A percentile compares a stretch with the other conserved stretches of the same genome.
These are phyloP conservation scores for Scheffersomyces segobiensis DNA, from an alignment of 1,139 yeast species.

Conservation along the genomic window DNA sequence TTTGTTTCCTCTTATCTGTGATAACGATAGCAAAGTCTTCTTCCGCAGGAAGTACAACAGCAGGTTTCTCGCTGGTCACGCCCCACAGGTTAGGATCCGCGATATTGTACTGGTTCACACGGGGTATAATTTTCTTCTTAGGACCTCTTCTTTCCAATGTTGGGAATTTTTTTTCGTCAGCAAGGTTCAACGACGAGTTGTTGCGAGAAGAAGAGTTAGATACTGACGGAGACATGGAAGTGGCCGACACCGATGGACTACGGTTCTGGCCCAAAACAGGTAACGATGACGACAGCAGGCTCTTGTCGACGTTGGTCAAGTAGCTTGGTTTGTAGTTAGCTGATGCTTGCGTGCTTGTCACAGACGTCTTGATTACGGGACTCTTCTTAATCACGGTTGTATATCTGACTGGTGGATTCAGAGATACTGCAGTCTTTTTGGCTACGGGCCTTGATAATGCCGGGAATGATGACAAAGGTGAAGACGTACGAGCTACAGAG, in stretches of 20 bases:
- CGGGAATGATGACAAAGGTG: constrained; percentile 49
- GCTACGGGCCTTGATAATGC: constrained; percentile 42
- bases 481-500: constrained; percentile 14
- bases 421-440: constrained; percentile 17
- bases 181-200: not conserved
- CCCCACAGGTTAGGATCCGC: constrained; percentile 31
- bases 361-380: constrained; percentile 13
- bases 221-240: constrained; percentile 1
- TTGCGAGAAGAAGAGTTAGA: constrained; percentile 5
- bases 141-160: constrained; percentile 36
- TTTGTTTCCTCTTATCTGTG: constrained; percentile 29
- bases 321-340: constrained; percentile 32
- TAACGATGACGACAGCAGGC: constrained; percentile 14
- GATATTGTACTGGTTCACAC: constrained; percentile 36
- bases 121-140: constrained; percentile 36
- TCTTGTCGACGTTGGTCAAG: constrained; percentile 21
- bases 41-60: constrained; percentile 7
- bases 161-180: constrained; percentile 33
- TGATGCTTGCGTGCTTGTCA: constrained; percentile 18
- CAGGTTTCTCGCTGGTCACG: constrained; percentile 3
- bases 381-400: constrained; percentile 40
- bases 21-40: constrained; percentile 19
- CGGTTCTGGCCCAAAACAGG: constrained; percentile 17
- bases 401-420: constrained; percentile 35
- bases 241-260: constrained; percentile 1